Conservation (phyloP, 2,329 filamentous ascomycete species). For the Fusarium palustre region DNA sequence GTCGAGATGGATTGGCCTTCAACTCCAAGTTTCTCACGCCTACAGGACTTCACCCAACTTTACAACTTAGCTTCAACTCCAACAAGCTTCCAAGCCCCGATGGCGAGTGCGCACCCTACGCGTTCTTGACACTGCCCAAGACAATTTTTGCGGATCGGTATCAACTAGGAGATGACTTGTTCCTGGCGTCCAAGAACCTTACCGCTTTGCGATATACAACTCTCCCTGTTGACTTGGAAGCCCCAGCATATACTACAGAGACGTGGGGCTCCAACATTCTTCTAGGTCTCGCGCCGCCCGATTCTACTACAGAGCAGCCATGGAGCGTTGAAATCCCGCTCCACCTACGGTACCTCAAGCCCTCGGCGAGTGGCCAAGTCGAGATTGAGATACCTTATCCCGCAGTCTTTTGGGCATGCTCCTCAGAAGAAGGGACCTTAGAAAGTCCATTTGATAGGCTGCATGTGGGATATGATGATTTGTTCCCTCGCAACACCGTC, state of each 20-base stretch:
- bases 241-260: slow-evolving; percentile 81
- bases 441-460: slow-evolving; percentile 86
- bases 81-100: slow-evolving; percentile 63
- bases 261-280: slow-evolving; percentile 85
- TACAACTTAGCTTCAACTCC: slow-evolving; percentile 74
- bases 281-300: slow-evolving; percentile 75
- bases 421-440: slow-evolving; percentile 74
- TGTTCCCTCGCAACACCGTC: slow-evolving; percentile 80
- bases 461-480: slow-evolving; percentile 85
- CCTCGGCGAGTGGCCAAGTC: slow-evolving; percentile 66
- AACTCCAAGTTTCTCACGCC: slow-evolving; percentile 73
- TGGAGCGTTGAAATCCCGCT: slow-evolving; percentile 82
- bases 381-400: slow-evolving; percentile 79
- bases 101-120: slow-evolving; percentile 77
- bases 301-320: slow-evolving; percentile 50
- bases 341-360: slow-evolving; percentile 84
- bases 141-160: slow-evolving; percentile 88
- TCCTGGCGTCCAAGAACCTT: slow-evolving; percentile 84
- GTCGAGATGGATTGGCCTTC: slow-evolving; percentile 69
- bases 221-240: slow-evolving; percentile 88
- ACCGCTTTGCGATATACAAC: slow-evolving; percentile 74
- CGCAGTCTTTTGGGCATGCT: slow-evolving; percentile 90
- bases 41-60: slow-evolving; percentile 84
- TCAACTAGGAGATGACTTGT: slow-evolving; percentile 80
- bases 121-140: slow-evolving; percentile 85